phyloP scores from a whole-genome alignment of 2,329 filamentous ascomycete species.

The Penicillium sp. region DNA sequence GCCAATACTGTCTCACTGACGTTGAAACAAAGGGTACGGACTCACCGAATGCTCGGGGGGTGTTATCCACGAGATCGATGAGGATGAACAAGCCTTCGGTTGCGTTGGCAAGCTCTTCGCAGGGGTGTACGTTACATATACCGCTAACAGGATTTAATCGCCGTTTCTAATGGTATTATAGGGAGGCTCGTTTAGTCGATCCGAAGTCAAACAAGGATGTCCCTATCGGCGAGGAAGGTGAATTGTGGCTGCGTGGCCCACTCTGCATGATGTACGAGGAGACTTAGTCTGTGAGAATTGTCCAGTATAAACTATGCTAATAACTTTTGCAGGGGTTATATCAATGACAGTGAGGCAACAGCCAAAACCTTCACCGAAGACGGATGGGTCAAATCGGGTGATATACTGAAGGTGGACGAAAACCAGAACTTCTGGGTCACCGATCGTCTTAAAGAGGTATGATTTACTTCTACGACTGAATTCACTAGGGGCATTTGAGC shows the following conservation, averaged over 20 bases:
- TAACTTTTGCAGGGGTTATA: conserved; percentile 13
- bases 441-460: conserved; percentile 24
- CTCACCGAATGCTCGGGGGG: conserved; percentile 17
- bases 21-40: conserved; percentile 12
- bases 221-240: conserved; percentile 16
- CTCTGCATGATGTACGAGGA: conserved; percentile 16
- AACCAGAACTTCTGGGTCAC: conserved; percentile 21
- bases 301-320: not conserved
- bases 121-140: conserved; percentile 4
- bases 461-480: not conserved
- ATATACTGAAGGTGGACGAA: conserved; percentile 19
- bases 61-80: conserved; percentile 18
- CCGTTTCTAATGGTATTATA: conserved; percentile 1
- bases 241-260: conserved; percentile 21
- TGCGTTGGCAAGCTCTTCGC: conserved; percentile 20
- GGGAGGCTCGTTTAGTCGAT: conserved; percentile 19
- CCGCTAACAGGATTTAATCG: not conserved
- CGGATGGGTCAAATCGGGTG: conserved; percentile 20
- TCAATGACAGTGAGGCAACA: conserved; percentile 17
- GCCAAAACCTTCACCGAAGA: conserved; percentile 12
- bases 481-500: not conserved
- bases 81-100: conserved; percentile 12
- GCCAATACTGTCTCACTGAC: not conserved
- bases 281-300: not conserved
- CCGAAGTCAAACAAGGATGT: conserved; percentile 16